Evolutionary conservation across 176 grass and related monocot genomes (phyloP).

Genomic region (Carex scoparia): DNA sequence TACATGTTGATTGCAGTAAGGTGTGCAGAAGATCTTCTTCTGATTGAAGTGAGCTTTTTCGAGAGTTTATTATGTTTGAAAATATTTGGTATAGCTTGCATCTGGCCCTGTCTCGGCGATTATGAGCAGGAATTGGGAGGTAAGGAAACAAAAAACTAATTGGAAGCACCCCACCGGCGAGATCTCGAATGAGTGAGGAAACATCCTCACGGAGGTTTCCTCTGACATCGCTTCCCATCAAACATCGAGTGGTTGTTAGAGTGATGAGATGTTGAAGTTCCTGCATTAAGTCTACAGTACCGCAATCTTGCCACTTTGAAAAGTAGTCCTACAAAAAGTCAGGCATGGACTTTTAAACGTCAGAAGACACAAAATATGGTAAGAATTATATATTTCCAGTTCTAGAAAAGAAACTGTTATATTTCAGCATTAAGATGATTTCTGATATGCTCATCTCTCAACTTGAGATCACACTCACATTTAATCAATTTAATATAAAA

Average conservation of each 20-base stretch:
- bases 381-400: too few species aligned
- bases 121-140: conserved; percentile 48
- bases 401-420: too few species aligned
- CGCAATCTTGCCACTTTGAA: neutral
- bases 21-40: conserved; percentile 50
- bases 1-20: conserved; percentile 44
- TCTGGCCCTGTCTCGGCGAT: conserved; percentile 36
- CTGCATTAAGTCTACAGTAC: conserved; percentile 44
- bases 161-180: conserved; percentile 36
- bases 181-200: conserved; percentile 30
- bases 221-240: conserved; percentile 36
- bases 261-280: conserved; percentile 45
- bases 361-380: too few species aligned
- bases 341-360: too few species aligned
- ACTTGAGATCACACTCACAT: too few species aligned
- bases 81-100: conserved; percentile 44
- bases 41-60: neutral
- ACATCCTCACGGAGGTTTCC: conserved; percentile 43
- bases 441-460: too few species aligned
- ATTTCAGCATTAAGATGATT: too few species aligned
- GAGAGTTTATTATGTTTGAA: conserved; percentile 38
- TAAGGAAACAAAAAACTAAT: conserved; percentile 38
- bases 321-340: too few species aligned
- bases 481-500: too few species aligned
- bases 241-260: conserved; percentile 33